Base-by-base conservation (phyloP, 1,284 basidiomycete genomes). In the Microbotryum intermedium region DNA sequence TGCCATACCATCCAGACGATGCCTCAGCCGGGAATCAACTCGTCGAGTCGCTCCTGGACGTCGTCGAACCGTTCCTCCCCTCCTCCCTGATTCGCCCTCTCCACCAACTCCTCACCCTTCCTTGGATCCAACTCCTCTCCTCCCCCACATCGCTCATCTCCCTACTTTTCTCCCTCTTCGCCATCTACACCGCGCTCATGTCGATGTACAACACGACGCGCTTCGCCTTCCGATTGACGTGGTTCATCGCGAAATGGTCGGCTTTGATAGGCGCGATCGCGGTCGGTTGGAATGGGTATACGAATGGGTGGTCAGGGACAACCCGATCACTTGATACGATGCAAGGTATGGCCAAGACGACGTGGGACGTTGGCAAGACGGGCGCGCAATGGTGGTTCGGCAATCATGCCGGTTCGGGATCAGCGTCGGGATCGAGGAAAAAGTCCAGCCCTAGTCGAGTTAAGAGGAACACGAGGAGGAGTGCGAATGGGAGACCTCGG, bases 191-290 rank as follows among this genome's bases (percentile, higher is more conserved):
- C 65, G 85, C 85, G 3, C 77, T 88, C 23, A 64, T 83, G 58
- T 86, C 82, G 70, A 73, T 87, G 59, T 86, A 87, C 74, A 82
- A 85, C 58, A 87, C 87, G 6, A 83, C 86, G 18, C 80, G 79
- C 23, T 88, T 84, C 83, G 79, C 85, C 69, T 73, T 88, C 65
- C 80, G 84, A 60, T 82, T 81, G 39, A 76, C 74, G 18, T 72
- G 87, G 67, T 86, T 81, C 77, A 79, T 87, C 70, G 71, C 84
- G 67, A 89, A 89, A 73, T 88, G 86, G 86, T 84, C 83, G 25
- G 74, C 77, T 4, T 75, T 89, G 57, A 65, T 86, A 13, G 79
- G 77, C 13, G 73, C 77, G 3, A 65, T 85, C 8, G 77, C 34
- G 20, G 53, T 60, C 1, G 51, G 51, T 16, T 65, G 34, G 21